phyloP scores from a whole-genome alignment of 2,329 filamentous ascomycete genomes.

The Trichoderma arundinaceum region DNA sequence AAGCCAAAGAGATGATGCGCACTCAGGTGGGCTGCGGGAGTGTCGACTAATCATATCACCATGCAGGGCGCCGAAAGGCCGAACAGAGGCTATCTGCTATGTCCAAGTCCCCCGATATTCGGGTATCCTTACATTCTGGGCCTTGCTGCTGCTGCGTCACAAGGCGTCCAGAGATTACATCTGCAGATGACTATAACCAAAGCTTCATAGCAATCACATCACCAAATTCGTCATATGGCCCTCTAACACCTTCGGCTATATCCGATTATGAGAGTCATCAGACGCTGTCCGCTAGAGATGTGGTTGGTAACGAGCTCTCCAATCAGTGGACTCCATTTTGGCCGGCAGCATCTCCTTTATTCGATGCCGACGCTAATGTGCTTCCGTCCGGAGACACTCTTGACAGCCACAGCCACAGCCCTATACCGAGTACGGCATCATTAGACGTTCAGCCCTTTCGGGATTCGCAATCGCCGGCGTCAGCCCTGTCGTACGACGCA shows the following conservation, averaged over 20 bases:
- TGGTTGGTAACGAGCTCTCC: slow-evolving; percentile 2
- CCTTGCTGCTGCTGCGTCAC: slow-evolving; percentile 21
- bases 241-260: slow-evolving; percentile 18
- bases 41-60: neutral
- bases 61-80: slow-evolving; percentile 26
- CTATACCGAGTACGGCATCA: slow-evolving; percentile 13
- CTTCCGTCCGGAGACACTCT: slow-evolving; percentile 16
- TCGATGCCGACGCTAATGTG: slow-evolving; percentile 13
- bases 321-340: slow-evolving; percentile 18
- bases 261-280: slow-evolving; percentile 20
- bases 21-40: neutral
- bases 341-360: slow-evolving; percentile 14
- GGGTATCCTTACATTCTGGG: slow-evolving; percentile 3
- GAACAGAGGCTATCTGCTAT: slow-evolving; percentile 25
- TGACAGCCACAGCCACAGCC: slow-evolving; percentile 13
- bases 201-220: slow-evolving; percentile 21
- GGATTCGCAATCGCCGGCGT: slow-evolving; percentile 18
- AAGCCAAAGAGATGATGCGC: neutral
- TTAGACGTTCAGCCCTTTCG: slow-evolving; percentile 21
- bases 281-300: neutral
- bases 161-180: neutral
- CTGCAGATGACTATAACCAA: slow-evolving; percentile 10
- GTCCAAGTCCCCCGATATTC: slow-evolving; percentile 13
- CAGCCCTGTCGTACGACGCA: slow-evolving; percentile 21
- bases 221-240: slow-evolving; percentile 22